Conservation (phyloP, 306 rosid species). For the Calophaca sinica region DNA sequence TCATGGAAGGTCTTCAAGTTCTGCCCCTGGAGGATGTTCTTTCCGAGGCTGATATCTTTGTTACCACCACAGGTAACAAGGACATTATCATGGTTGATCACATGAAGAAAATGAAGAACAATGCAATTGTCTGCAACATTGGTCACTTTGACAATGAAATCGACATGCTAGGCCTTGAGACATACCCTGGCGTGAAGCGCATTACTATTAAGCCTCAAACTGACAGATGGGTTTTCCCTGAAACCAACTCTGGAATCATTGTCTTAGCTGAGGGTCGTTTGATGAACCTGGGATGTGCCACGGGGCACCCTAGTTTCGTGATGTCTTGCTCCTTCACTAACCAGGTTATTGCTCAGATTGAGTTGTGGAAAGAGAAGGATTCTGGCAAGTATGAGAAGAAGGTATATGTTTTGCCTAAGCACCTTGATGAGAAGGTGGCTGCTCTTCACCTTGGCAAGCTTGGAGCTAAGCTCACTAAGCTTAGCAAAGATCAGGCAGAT, state of each 20-base stretch:
- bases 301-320: slow-evolving; percentile 98
- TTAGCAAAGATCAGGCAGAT: slow-evolving; percentile 84
- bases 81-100: slow-evolving; percentile 86
- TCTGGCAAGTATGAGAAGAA: slow-evolving; percentile 86
- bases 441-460: slow-evolving; percentile 94
- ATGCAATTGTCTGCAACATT: slow-evolving; percentile 93
- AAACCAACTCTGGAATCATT: slow-evolving; percentile 70
- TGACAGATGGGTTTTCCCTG: slow-evolving; percentile 96
- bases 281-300: slow-evolving; percentile 99
- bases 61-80: slow-evolving; percentile 97
- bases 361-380: slow-evolving; percentile 87
- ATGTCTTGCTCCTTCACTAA: slow-evolving; percentile 99
- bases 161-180: slow-evolving; percentile 84
- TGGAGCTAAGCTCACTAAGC: slow-evolving; percentile 92
- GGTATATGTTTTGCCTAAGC: slow-evolving; percentile 92
- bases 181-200: slow-evolving; percentile 83
- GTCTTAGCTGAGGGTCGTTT: slow-evolving; percentile 93
- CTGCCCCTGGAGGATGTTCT: slow-evolving; percentile 69
- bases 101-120: slow-evolving; percentile 99
- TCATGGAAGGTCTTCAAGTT: slow-evolving; percentile 91
- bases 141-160: slow-evolving; percentile 99
- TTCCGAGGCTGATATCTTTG: slow-evolving; percentile 80
- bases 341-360: slow-evolving; percentile 97
- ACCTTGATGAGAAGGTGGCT: slow-evolving; percentile 98
- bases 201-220: slow-evolving; percentile 95